Evolutionary conservation across 495 filamentous ascomycete genomes (phyloP), one percentile per base, ranked within the genome.

Genomic region (Penicillium roqueforti): DNA sequence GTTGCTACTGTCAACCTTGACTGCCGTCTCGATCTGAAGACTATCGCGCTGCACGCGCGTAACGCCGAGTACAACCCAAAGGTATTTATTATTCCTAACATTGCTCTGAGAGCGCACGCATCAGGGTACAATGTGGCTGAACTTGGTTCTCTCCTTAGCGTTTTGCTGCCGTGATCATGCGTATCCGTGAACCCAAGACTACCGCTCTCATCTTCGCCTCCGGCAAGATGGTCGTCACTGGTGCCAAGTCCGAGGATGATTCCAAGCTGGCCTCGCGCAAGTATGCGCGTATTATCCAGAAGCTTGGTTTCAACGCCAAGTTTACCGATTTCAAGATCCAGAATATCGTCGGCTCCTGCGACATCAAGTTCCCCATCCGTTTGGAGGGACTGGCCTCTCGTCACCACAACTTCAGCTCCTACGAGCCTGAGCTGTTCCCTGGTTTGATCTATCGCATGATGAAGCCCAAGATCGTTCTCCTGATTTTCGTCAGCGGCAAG

Each of bases 261-360:
- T 96, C 91, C 42, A 95, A 96, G 73, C 83, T 98, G 65, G 93
- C 93, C 2, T 95, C 89, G 37, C 85, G 95, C 73, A 98, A 98
- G 77, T 98, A 97, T 73, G 93, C 93, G 20, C 91, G 93, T 58
- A 98, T 98, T 74, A 97, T 98, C 65, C 93, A 98, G 79, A 98
- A 98, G 78, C 90, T 98, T 53, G 93, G 93, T 48, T 98, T 98
- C 83, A 96, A 96, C 59, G 92, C 95, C 55, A 97, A 96, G 83
- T 98, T 98, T 76, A 96, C 91, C 55, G 93, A 98, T 72, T 98
- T 98, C 81, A 97, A 98, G 82, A 97, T 97, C 72, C 95, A 98
- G 79, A 98, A 98, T 76, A 98, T 98, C 47, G 93, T 98, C 56
- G 93, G 93, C 54, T 96, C 91, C 29, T 97, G 93, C 71, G 93